Conservation (phyloP, 306 rosid species). For the Begonia masoniana region DNA sequence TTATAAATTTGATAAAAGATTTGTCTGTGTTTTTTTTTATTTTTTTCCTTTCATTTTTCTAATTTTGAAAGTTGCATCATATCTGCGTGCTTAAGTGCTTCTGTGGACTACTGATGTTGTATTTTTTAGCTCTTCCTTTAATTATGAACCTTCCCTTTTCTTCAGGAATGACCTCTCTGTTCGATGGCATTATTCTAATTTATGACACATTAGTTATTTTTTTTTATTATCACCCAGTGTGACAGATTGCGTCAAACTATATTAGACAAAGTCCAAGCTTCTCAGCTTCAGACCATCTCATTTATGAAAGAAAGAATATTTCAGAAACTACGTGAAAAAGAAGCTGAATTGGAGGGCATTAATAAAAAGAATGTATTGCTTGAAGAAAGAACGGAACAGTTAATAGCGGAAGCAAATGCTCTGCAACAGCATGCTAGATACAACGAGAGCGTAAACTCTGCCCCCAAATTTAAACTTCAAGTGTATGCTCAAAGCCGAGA, state of each 20-base stretch:
- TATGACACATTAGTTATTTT: too few relatives aligned
- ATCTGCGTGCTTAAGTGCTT: too few relatives aligned
- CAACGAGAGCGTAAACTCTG: conserved; percentile 48
- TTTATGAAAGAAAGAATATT: conserved; percentile 39
- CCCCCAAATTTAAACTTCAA: conserved; percentile 60
- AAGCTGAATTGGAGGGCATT: conserved; percentile 52
- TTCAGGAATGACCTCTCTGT: too few relatives aligned
- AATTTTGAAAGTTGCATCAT: too few relatives aligned
- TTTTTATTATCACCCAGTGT: conserved; percentile 18
- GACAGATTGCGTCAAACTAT: conserved; percentile 42
- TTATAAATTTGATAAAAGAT: too few relatives aligned
- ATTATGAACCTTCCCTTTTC: too few relatives aligned
- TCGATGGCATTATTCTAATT: too few relatives aligned
- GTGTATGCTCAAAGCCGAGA: conserved; percentile 52
- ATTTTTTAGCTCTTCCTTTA: too few relatives aligned
- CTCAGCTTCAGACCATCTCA: conserved; percentile 41
- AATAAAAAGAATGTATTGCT: conserved; percentile 63
- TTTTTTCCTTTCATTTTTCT: too few relatives aligned
- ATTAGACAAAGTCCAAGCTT: conserved; percentile 58
- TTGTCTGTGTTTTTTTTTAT: too few relatives aligned
- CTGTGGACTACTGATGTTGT: too few relatives aligned
- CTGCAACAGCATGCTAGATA: conserved; percentile 58
- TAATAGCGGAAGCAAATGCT: conserved; percentile 43
- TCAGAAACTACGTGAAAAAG: conserved; percentile 48
- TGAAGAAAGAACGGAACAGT: conserved; percentile 52